Evolutionary conservation across 768 basidiomycete species (phyloP), one percentile per base, ranked within the genome.

Genomic region (Termitomyces sp.): DNA sequence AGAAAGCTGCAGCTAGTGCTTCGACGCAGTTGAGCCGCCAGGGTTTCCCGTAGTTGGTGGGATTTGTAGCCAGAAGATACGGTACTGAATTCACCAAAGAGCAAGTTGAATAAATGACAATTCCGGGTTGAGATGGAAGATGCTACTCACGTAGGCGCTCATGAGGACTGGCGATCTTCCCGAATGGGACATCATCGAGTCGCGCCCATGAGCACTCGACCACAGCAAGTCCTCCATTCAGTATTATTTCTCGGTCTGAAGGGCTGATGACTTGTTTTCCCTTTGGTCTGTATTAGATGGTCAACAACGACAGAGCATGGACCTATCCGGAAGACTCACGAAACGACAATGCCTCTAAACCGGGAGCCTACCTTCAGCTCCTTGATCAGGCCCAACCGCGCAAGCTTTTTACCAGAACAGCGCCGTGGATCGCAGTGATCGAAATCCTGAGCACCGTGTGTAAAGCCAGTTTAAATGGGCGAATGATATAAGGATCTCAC

Each of bases 161-260:
- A 64, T 98, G 82, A 0, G 96, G 94, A 62, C 92, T 93, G 5
- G 89, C 82, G 61, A 98, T 96, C 75, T 98, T 98, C 51, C 80
- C 77, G 68, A 97, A 99, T 1, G 97, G 97, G 8, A 99, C 88
- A 56, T 98, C 97, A 46, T 93, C 93, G 8, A 98, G 73, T 22
- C 95, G 83, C 1, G 97, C 96, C 97, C 97, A 99, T 4, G 93
- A 96, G 70, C 96, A 98, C 69, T 99, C 97, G 2, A 99, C 93
- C n/a, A 99, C 97, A 0, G 96, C 97, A 5, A 98, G 74, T 0
- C 97, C 97, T 34, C 77, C 76, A 45, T 79, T 76, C 0, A 82
- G 75, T 9, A 98, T 77, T 56, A 95, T 84, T 5, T 88, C 86
- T n/a, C 85, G 82, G 67, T 99, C 97, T 1, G 87, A 81, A 0